A percentile compares a stretch with the other conserved stretches of the same genome.
Conservation (phyloP, 179 eudicot species). For the Spergularia azorica region DNA sequence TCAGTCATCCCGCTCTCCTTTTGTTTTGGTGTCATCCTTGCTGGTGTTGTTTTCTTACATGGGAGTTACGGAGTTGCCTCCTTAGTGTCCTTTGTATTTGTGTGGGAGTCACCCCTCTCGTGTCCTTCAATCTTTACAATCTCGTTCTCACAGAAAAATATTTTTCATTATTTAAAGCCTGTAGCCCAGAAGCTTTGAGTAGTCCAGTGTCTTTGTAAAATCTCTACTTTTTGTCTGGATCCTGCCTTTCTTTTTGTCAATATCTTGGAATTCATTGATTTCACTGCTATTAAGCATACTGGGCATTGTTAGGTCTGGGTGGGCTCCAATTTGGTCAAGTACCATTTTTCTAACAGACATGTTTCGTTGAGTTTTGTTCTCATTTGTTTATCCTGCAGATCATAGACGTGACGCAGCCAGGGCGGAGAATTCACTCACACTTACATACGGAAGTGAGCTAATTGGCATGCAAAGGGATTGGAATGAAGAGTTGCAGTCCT, state of each 20-base stretch:
- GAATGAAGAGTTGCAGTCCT: slow-evolving; percentile 97
- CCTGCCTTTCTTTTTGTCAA: neutral
- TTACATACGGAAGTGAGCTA: slow-evolving; percentile 92
- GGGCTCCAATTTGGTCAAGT: slow-evolving; percentile 2
- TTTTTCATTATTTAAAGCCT: too few relatives aligned
- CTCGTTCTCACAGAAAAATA: too few relatives aligned
- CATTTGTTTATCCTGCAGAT: slow-evolving; percentile 44
- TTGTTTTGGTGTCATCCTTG: too few relatives aligned
- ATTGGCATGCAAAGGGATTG: slow-evolving; percentile 99
- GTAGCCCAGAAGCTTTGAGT: neutral
- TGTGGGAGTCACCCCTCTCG: too few relatives aligned
- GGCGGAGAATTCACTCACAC: slow-evolving; percentile 83
- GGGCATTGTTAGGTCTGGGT: neutral
- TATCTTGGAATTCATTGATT: neutral
- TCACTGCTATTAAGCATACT: neutral
- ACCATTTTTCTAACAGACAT: neutral
- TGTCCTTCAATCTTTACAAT: too few relatives aligned
- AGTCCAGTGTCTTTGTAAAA: neutral
- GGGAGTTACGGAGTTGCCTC: too few relatives aligned
- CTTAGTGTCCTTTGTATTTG: too few relatives aligned
- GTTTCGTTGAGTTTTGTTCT: neutral
- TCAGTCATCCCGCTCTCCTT: too few relatives aligned
- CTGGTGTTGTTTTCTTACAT: too few relatives aligned
- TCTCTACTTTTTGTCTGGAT: neutral
- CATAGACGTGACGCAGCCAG: slow-evolving; percentile 97